Conservation (phyloP, 176 grass and related monocot genomes). For the Bromus sterilis region DNA sequence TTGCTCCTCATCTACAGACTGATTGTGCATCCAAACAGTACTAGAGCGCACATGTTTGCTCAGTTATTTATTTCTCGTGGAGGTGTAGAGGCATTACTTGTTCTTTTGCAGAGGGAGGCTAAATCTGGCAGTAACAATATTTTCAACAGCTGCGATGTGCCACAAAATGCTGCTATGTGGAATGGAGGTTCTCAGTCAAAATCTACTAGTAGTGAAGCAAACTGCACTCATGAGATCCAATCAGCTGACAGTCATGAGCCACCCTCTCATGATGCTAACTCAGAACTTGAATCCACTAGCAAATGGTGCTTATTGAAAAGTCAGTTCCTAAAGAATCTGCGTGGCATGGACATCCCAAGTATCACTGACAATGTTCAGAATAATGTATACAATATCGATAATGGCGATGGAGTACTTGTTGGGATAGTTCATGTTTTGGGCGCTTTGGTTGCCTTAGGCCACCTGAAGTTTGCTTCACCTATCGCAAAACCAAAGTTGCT, state of each 20-base stretch:
- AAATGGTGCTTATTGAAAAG: slow-evolving; percentile 55
- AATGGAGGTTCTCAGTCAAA: slow-evolving; percentile 19
- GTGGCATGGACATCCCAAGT: slow-evolving; percentile 52
- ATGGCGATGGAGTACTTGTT: slow-evolving; percentile 68
- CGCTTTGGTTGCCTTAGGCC: slow-evolving; percentile 61
- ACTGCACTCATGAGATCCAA: slow-evolving; percentile 5
- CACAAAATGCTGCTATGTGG: not conserved
- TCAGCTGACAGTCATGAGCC: slow-evolving; percentile 23
- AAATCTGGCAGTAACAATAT: slow-evolving; percentile 49
- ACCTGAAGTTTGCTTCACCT: slow-evolving; percentile 52
- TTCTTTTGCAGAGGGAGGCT: slow-evolving; percentile 69
- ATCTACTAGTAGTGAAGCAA: slow-evolving; percentile 18
- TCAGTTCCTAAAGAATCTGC: slow-evolving; percentile 64
- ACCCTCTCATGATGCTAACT: slow-evolving; percentile 17
- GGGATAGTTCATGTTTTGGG: slow-evolving; percentile 79
- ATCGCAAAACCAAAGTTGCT: slow-evolving; percentile 27
- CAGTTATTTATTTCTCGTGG: slow-evolving; percentile 62
- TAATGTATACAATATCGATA: slow-evolving; percentile 65
- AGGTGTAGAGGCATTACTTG: slow-evolving; percentile 74
- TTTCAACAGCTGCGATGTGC: slow-evolving; percentile 34
- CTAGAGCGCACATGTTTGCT: slow-evolving; percentile 57
- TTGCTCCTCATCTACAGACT: slow-evolving; percentile 79
- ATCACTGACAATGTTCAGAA: slow-evolving; percentile 60
- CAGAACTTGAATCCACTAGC: slow-evolving; percentile 28
- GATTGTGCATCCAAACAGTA: slow-evolving; percentile 63